Evolutionary conservation across 2,329 filamentous ascomycete species (phyloP).

Genomic region (Alternaria infectoria): DNA sequence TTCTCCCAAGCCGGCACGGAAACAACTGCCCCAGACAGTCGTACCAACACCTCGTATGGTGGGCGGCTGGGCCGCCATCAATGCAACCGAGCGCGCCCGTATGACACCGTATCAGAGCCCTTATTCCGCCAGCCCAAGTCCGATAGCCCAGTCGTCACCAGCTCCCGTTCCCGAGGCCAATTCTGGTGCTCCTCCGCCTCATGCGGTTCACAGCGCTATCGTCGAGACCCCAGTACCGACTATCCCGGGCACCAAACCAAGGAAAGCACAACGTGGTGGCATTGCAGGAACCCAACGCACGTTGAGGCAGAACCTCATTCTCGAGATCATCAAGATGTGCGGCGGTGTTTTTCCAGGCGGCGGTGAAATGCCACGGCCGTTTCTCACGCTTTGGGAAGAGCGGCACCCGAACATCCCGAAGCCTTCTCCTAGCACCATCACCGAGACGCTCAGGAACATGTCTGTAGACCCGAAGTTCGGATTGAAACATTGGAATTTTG

Average conservation of each 20-base stretch:
- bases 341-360: conserved; percentile 63
- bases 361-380: conserved; percentile 62
- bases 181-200: not conserved
- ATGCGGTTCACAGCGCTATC: conserved; percentile 2
- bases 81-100: conserved; percentile 5
- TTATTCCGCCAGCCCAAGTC: conserved; percentile 12
- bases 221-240: conserved; percentile 7
- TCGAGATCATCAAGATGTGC: conserved; percentile 61
- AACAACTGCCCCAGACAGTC: not conserved
- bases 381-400: conserved; percentile 60
- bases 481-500: conserved; percentile 56
- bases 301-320: conserved; percentile 53
- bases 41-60: not conserved
- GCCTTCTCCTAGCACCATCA: conserved; percentile 62
- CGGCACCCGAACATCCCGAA: conserved; percentile 44
- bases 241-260: conserved; percentile 9
- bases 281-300: conserved; percentile 21
- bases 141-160: not conserved
- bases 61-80: conserved; percentile 27
- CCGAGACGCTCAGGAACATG: conserved; percentile 57
- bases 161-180: not conserved
- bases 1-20: not conserved
- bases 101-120: conserved; percentile 25
- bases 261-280: conserved; percentile 6
- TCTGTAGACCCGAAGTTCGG: conserved; percentile 54